Evolutionary conservation across 164 flowering plant species (phyloP), one percentile per base, ranked within the genome.

Genomic region (Chimonanthus praecox): DNA sequence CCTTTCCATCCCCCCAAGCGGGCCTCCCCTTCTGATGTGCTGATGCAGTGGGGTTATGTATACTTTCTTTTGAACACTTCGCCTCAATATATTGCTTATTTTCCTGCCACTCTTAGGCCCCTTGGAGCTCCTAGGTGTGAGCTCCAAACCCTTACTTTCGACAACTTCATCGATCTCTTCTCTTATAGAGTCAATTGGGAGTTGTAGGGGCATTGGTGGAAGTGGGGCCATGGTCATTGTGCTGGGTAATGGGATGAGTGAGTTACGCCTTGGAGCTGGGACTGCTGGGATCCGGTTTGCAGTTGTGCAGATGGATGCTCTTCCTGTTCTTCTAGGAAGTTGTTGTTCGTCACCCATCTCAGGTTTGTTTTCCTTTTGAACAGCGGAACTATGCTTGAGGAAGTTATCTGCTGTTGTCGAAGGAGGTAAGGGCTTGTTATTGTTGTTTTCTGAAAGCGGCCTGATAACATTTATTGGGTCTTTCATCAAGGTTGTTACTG

Each of bases 311-410:
- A 88, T 69, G 65, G 98, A 92, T 21, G 88, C 86, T 79, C 95
- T 84, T 67, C 92, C 91, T 7, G 86, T 83, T 71, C 80, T 83
- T 77, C 82, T 86, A 64, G 87, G 87, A 20, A 83, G 18, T 9
- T 18, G 72, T 21, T 43, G 76, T 47, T 79, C 82, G 47, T 84
- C 86, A 49, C 79, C 78, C 66, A 80, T 78, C 13, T 86, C 87
- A 5, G 88, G 92, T 71, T 80, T 88, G 86, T 95, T 95, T 76
- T 95, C 98, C 77, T 95, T 92, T 75, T 94, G 96, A 21, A 71
- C 64, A n/a, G 67, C 47, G 71, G 83, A 83, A 71, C 50, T 82
- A 76, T 46, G 62, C 80, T 80, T 86, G 76, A 73, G 43, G 48
- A 70, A 20, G 45, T 76, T 45, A 44, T 76, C 47, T 20, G 47